A percentile compares a stretch with the other conserved stretches of the same genome.
These are phyloP conservation scores for Globisporangium apiculatum DNA, from an alignment of 352 stramenopile genomes.

Conservation along the genomic window DNA sequence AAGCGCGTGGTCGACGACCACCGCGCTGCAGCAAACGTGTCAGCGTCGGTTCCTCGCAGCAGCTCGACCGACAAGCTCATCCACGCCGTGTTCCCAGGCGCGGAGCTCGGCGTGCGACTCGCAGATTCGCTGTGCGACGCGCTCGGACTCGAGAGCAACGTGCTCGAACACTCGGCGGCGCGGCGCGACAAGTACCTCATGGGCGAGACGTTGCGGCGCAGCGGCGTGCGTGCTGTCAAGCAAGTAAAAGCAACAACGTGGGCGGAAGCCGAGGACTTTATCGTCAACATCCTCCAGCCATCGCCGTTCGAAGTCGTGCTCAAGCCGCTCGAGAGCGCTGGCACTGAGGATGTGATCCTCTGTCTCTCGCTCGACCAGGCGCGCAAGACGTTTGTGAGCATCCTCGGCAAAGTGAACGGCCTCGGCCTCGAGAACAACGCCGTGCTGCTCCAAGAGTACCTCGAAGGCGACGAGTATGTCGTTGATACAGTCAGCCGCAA, in stretches of 20 bases:
- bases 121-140: constrained; percentile 85
- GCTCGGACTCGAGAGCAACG: constrained; percentile 82
- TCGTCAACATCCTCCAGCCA: constrained; percentile 51
- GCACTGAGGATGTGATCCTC: constrained; percentile 77
- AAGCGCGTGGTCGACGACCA: constrained; percentile 19
- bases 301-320: constrained; percentile 84
- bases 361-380: constrained; percentile 71
- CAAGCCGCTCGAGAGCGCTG: constrained; percentile 83
- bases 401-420: constrained; percentile 84
- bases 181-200: constrained; percentile 83
- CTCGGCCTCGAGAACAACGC: constrained; percentile 82
- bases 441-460: constrained; percentile 90
- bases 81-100: constrained; percentile 85
- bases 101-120: constrained; percentile 90
- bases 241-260: constrained; percentile 84
- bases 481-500: constrained; percentile 93
- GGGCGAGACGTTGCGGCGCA: constrained; percentile 75
- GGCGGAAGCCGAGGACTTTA: constrained; percentile 67
- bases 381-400: constrained; percentile 73
- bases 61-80: constrained; percentile 31
- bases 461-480: constrained; percentile 94
- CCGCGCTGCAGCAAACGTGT: constrained; percentile 7
- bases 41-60: too few species aligned
- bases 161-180: constrained; percentile 59
- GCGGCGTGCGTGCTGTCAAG: constrained; percentile 85